Base-by-base conservation (phyloP, 306 rosid species). In the Castanea mollissima region DNA sequence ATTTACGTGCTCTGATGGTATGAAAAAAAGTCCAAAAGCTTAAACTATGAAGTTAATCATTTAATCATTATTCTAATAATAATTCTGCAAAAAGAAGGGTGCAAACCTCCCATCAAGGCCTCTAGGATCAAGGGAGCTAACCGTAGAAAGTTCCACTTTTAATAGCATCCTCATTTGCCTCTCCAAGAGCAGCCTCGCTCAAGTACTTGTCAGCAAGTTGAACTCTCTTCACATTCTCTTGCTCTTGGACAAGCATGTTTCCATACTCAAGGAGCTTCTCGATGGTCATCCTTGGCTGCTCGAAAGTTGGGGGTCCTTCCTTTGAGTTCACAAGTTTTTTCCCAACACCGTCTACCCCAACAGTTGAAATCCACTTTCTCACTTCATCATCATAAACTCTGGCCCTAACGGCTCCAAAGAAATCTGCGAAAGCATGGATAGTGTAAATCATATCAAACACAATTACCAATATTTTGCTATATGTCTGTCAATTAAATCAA, bases 221-320 rank as follows among this genome's bases (percentile, higher is more conserved):
- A 41, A 91, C 96, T 77, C 96, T 89, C 91, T 91, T 91, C 58
- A 91, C 96, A 49, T 91, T 91, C 81, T 91, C 96, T 81, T 91
- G 96, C 67, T 91, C 96, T 72, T 84, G 86, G 55, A 91, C 96
- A 72, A 91, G 88, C 96, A 91, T 89, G 83, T 82, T 55, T n/a
- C 96, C 96, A 69, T 91, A 91, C 76, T 86, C 96, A 20, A 91
- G 59, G 10, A 91, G 89, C 87, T 91, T 87, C 13, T 71, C 76
- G 44, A 91, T 11, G 0, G 73, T 78, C 88, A 91, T 91, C 86
- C 76, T 87, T 1, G 96, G 96, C 76, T 91, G 93, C 13, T 89
- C 96, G 25, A 91, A 91, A 9, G 82, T 69, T 35, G 96, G 96
- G 9, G 96, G 93, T 25, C 91, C 93, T 76, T 91, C 96, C 73